Conservation (phyloP, 805 yeast genomes). For the Ogataea parapolymorpha region DNA sequence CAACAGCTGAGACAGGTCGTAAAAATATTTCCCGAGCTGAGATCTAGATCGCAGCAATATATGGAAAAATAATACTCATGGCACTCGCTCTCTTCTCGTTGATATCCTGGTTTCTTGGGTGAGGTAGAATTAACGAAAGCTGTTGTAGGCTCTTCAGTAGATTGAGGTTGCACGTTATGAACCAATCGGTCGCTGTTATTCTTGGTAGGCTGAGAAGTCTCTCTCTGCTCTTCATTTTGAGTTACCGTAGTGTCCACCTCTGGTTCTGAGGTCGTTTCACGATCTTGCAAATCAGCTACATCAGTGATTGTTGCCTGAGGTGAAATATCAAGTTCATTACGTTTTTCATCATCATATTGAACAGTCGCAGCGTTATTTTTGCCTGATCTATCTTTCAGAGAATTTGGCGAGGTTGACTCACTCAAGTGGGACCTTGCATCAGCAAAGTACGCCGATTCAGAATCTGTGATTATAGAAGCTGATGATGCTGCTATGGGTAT, state of each 20-base stretch:
- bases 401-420: slow-evolving; percentile 4
- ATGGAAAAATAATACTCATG: slow-evolving; percentile 26
- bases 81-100: slow-evolving; percentile 29
- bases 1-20: slow-evolving; percentile 13
- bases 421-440: slow-evolving; percentile 24
- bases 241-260: neutral
- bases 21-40: slow-evolving; percentile 11
- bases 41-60: slow-evolving; percentile 10
- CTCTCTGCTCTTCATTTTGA: neutral
- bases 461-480: slow-evolving; percentile 17
- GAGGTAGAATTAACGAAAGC: slow-evolving; percentile 15
- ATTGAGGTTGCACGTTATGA: slow-evolving; percentile 9
- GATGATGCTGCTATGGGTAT: slow-evolving; percentile 8
- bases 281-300: neutral
- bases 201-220: neutral
- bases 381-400: neutral
- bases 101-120: slow-evolving; percentile 21
- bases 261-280: neutral
- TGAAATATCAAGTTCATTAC: neutral
- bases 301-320: slow-evolving; percentile 28
- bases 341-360: neutral
- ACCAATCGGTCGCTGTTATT: neutral
- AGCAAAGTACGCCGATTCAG: slow-evolving; percentile 23
- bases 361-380: neutral
- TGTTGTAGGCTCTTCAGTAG: slow-evolving; percentile 11